Evolutionary conservation across 2,329 filamentous ascomycete genomes (phyloP), one percentile per base, ranked within the genome.

Genomic region (Graphiopsis chlorocephala): DNA sequence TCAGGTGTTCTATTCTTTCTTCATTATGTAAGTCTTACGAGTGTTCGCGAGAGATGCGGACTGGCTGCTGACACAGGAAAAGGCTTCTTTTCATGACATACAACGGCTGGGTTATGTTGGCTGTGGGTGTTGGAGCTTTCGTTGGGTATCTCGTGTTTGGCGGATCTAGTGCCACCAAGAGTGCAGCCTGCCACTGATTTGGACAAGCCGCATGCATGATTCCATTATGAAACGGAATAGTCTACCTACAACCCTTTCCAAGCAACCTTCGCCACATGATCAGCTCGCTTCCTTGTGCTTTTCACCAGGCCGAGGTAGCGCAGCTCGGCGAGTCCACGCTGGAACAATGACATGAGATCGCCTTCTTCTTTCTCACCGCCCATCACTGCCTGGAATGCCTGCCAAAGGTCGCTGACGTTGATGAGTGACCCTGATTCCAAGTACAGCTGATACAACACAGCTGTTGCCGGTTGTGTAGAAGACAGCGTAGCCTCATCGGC

Each of bases 11-110:
- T 99, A 99, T 78, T 96, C 93, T 55, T 98, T 99, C 75, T 98
- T 99, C 85, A 93, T 99, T 76, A 99, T 99, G 95, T 97, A 78
- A 88, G 94, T 88, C 1, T 29, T 4, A 6, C 35, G 25, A 12
- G 26, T n/a, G 6, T 8, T 15, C 5, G 11, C 20, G 31, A n/a
- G 17, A 29, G 8, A 2, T 15, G 10, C 15, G 25, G 15, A 25
- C 3, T 25, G 12, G 29, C 38, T 50, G 45, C 58, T 61, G 12
- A 61, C 45, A 28, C 7, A n/a, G 23, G 15, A 12, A 26, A 66
- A 98, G 94, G 95, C 84, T 99, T 67, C 81, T 99, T 25, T 99
- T 99, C 80, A 99, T 99, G 95, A 99, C 95, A n/a, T 99, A 99
- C 81, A 99, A 99, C 74, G 95, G 95, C 64, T 96, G 91, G 89